phyloP scores from a whole-genome alignment of 495 filamentous ascomycete genomes.

The Hypoxylon cercidicola region DNA sequence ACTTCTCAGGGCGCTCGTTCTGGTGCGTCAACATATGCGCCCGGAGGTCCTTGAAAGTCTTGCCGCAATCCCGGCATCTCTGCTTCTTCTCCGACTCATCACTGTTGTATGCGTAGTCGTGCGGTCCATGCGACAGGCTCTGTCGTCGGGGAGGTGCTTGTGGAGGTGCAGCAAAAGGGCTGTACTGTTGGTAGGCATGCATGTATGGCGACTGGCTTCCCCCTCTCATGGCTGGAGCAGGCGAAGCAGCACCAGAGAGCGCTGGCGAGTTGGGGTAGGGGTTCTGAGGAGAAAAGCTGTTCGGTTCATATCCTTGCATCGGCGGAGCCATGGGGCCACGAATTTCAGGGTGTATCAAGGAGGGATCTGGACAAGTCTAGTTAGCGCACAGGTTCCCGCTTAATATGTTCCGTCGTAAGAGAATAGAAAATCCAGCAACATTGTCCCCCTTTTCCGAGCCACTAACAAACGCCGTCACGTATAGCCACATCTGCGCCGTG shows the following conservation, averaged over 20 bases:
- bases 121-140: constrained; percentile 49
- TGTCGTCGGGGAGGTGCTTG: constrained; percentile 36
- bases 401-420: constrained; percentile 35
- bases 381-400: constrained; percentile 45
- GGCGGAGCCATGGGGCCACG: constrained; percentile 53
- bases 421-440: constrained; percentile 65
- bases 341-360: constrained; percentile 61
- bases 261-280: constrained; percentile 58
- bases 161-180: constrained; percentile 38
- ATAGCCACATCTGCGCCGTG: too few relatives aligned
- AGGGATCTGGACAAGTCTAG: constrained; percentile 53
- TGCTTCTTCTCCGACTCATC: constrained; percentile 51
- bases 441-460: constrained; percentile 6
- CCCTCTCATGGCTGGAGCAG: constrained; percentile 52
- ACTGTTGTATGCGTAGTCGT: constrained; percentile 49
- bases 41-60: constrained; percentile 92
- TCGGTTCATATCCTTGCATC: constrained; percentile 55
- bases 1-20: constrained; percentile 94
- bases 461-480: neutral
- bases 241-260: constrained; percentile 55
- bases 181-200: constrained; percentile 47
- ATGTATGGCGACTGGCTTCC: constrained; percentile 60
- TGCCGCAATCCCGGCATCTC: constrained; percentile 86
- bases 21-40: constrained; percentile 98
- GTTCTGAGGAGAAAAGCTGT: constrained; percentile 52